phyloP scores from a whole-genome alignment of 306 rosid species.

The Vigna nakashimae region DNA sequence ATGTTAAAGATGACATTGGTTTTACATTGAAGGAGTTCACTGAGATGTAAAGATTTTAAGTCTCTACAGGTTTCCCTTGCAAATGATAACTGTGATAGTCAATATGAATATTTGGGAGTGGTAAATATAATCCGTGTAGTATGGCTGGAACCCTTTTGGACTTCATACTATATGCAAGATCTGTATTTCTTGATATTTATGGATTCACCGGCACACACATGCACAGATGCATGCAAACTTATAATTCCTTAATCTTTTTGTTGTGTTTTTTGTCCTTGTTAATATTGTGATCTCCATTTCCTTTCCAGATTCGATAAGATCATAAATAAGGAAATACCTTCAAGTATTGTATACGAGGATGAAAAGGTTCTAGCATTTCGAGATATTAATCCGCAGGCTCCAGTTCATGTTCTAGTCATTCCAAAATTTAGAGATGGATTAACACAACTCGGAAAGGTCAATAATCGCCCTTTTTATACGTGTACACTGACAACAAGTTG shows the following conservation, averaged over 20 bases:
- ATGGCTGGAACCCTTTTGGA: not conserved
- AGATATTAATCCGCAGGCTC: constrained; percentile 86
- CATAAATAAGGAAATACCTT: constrained; percentile 89
- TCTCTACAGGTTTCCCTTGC: not conserved
- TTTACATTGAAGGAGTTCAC: not conserved
- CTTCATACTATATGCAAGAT: not conserved
- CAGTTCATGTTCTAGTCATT: constrained; percentile 86
- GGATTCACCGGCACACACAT: not conserved
- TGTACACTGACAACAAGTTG: not conserved
- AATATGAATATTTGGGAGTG: not conserved
- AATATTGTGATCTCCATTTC: constrained; percentile 2
- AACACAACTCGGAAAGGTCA: constrained; percentile 80
- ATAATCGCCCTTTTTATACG: constrained; percentile 19
- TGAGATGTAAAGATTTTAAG: constrained; percentile 14
- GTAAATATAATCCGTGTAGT: not conserved
- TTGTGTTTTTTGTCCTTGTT: not conserved
- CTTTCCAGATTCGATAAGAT: constrained; percentile 84
- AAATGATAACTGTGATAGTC: not conserved
- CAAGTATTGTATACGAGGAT: constrained; percentile 74
- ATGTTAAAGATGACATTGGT: constrained; percentile 16
- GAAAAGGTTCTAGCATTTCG: constrained; percentile 80
- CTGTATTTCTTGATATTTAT: not conserved
- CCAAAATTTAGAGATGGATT: constrained; percentile 90
- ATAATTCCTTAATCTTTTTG: constrained; percentile 1
- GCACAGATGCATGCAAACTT: not conserved